Base-by-base conservation (phyloP, 169 alveolate genomes). In the Cryptosporidium sp. region DNA sequence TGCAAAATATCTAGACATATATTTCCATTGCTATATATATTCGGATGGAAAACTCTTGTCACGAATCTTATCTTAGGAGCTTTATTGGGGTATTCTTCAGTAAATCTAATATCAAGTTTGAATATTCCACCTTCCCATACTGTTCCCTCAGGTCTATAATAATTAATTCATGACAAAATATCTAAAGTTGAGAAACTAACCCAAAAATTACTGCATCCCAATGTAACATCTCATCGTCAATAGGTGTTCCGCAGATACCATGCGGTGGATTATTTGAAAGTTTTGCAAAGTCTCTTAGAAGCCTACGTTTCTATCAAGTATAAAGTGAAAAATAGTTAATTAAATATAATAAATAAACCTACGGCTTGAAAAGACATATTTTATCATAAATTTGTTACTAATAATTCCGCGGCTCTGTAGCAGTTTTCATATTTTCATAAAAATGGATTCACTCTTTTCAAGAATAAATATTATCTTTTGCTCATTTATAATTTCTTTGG, bases 141-240 rank as follows among this genome's bases (percentile, higher is more conserved):
- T 37, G 97, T 94, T 67, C 95, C 94, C 70, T 95, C 96, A n/a
- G 97, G 97, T 26, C 94, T 91, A 58, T 16, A 60, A 67, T 0
- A 16, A 37, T 60, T 44, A 31, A n/a, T 31, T 73, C 56, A 42
- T 14, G 26, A 6, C 9, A 51, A 37, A 3, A 29, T 39, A 14
- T 14, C 18, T 6, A n/a, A 84, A 8, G 31, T 14, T 29, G n/a
- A 1, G 31, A 62, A 65, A 80, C 89, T 80, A 62, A 80, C 65
- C 97, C 97, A 80, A 95, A 95, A 58, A 95, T 95, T 21, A 94
- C 94, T 18, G 96, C 96, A 72, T 95, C 95, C 96, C 97, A 95
- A 45, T 85, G 85, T 91, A 95, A 75, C 85, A 95, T 91, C 37
- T 95, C 94, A 69, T 94, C 95, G 35, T 92, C 94, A 53, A 92